Conservation (phyloP, 1,284 basidiomycete species). For the Cryptococcus floricola region DNA sequence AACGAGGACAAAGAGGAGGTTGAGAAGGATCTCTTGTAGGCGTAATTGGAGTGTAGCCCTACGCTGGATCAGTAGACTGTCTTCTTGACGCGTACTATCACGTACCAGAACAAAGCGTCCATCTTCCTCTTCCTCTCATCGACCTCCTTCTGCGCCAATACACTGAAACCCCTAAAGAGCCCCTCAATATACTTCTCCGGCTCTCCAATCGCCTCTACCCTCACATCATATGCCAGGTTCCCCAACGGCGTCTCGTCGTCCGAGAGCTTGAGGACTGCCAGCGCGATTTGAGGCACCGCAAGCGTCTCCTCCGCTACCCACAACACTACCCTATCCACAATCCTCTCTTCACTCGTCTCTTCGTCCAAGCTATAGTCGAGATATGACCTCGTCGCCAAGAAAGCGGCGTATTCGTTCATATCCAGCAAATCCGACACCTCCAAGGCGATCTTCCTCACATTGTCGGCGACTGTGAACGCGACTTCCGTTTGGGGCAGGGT, state of each 20-base stretch:
- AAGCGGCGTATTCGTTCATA: constrained; percentile 27
- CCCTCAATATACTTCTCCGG: constrained; percentile 33
- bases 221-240: constrained; percentile 21
- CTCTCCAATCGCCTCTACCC: constrained; percentile 27
- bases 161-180: constrained; percentile 35
- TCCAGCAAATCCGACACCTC: constrained; percentile 21
- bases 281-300: constrained; percentile 33
- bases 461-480: constrained; percentile 23
- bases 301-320: constrained; percentile 38
- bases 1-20: constrained; percentile 38
- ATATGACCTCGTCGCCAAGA: constrained; percentile 31
- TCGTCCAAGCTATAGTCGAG: constrained; percentile 29
- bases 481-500: constrained; percentile 17
- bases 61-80: not conserved
- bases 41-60: constrained; percentile 41
- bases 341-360: constrained; percentile 18
- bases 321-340: constrained; percentile 25
- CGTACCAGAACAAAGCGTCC: constrained; percentile 34
- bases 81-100: not conserved
- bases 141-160: constrained; percentile 30
- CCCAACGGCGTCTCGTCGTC: constrained; percentile 15
- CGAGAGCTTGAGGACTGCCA: constrained; percentile 19
- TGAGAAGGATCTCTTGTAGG: constrained; percentile 34
- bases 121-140: constrained; percentile 12
- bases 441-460: constrained; percentile 16